These are phyloP conservation scores for Emericellopsis cladophorae DNA, from an alignment of 2,329 filamentous ascomycete genomes.

Conservation along the genomic window DNA sequence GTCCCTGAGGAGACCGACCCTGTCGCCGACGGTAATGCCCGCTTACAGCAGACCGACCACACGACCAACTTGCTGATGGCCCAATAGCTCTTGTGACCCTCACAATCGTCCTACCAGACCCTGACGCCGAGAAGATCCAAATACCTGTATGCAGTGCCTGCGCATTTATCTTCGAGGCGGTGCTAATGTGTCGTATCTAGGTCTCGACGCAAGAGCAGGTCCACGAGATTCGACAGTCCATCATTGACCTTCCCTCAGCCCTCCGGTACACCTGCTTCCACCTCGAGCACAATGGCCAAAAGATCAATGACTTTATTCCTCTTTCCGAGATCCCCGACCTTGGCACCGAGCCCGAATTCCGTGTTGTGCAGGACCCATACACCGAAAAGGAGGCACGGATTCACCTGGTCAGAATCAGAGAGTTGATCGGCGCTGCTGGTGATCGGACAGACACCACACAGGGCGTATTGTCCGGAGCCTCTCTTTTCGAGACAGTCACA, in stretches of 20 bases:
- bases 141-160: slow-evolving; percentile 55
- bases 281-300: slow-evolving; percentile 76
- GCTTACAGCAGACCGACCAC: neutral
- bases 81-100: slow-evolving; percentile 42
- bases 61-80: neutral
- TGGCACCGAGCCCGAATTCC: slow-evolving; percentile 62
- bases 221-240: slow-evolving; percentile 91
- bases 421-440: slow-evolving; percentile 84
- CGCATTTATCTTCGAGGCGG: neutral
- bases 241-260: slow-evolving; percentile 84
- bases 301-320: slow-evolving; percentile 90
- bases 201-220: slow-evolving; percentile 91
- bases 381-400: slow-evolving; percentile 97
- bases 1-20: slow-evolving; percentile 13
- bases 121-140: slow-evolving; percentile 59
- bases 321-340: slow-evolving; percentile 80
- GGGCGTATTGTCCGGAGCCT: slow-evolving; percentile 73
- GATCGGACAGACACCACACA: slow-evolving; percentile 79
- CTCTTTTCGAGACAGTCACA: slow-evolving; percentile 71
- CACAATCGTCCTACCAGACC: slow-evolving; percentile 70
- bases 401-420: slow-evolving; percentile 81
- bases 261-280: slow-evolving; percentile 99
- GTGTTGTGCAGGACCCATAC: slow-evolving; percentile 85
- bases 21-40: slow-evolving; percentile 18
- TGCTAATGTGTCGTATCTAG: slow-evolving; percentile 25